A percentile compares a stretch with the other conserved stretches of the same genome.
Conservation (phyloP, 2,329 filamentous ascomycete genomes). For the Penicillium sclerotiorum region DNA sequence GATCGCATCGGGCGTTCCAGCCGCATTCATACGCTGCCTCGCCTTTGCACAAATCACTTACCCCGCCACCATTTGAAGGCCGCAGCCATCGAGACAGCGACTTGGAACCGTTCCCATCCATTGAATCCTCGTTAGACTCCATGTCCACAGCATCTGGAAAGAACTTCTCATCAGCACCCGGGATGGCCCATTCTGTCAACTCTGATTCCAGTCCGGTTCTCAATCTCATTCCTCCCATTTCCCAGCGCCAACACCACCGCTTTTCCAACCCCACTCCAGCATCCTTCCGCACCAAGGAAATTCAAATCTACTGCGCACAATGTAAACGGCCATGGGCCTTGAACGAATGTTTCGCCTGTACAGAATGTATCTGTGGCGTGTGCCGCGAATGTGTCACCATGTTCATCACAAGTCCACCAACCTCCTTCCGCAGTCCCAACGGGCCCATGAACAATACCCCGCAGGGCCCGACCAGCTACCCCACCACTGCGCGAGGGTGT, state of each 20-base stretch:
- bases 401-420: conserved; percentile 47
- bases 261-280: conserved; percentile 58
- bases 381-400: conserved; percentile 77
- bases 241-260: conserved; percentile 42
- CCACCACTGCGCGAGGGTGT: conserved; percentile 43
- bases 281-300: conserved; percentile 50
- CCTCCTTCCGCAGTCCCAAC: conserved; percentile 40
- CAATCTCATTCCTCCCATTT: conserved; percentile 39
- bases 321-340: conserved; percentile 77
- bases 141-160: conserved; percentile 57
- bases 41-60: conserved; percentile 85
- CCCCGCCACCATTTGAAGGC: conserved; percentile 72
- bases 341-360: conserved; percentile 87
- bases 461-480: conserved; percentile 40
- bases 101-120: conserved; percentile 82
- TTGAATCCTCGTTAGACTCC: conserved; percentile 74
- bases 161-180: conserved; percentile 68
- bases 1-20: conserved; percentile 49
- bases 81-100: conserved; percentile 53
- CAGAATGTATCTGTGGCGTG: conserved; percentile 92
- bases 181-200: conserved; percentile 70
- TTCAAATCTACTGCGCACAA: conserved; percentile 90
- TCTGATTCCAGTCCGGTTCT: conserved; percentile 64
- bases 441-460: conserved; percentile 22
- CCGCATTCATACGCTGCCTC: conserved; percentile 73